Conservation (phyloP, 2,329 filamentous ascomycete species). For the Penicillium sp. region DNA sequence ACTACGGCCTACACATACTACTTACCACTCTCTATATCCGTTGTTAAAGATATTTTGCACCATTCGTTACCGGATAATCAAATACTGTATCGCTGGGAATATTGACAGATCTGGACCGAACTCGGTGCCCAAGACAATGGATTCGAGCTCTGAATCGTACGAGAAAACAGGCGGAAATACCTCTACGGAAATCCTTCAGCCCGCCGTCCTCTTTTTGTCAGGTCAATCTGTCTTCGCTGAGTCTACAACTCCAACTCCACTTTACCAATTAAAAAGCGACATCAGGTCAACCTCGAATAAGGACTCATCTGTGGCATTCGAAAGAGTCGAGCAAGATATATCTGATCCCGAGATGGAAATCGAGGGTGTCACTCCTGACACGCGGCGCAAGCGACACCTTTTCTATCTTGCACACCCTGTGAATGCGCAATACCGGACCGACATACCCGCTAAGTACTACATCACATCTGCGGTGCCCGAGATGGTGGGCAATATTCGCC, state of each 20-base stretch:
- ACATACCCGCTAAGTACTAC: conserved; percentile 18
- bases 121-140: background rate
- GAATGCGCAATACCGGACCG: conserved; percentile 19
- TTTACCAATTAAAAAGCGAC: conserved; percentile 1
- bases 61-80: too few species aligned
- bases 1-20: too few species aligned
- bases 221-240: background rate
- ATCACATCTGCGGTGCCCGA: conserved; percentile 9
- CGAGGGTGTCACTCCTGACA: background rate
- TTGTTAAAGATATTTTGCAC: background rate
- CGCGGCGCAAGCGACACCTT: background rate
- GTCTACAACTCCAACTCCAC: background rate
- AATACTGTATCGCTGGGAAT: background rate
- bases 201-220: background rate
- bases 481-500: conserved; percentile 16
- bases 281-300: conserved; percentile 2
- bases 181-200: background rate
- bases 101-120: background rate
- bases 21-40: background rate
- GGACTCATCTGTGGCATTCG: background rate
- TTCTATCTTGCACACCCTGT: conserved; percentile 18
- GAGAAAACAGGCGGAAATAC: background rate
- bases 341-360: background rate
- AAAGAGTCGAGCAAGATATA: conserved; percentile 1
- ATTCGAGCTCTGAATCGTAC: background rate